Percentiles rank a stretch among this genome's conserved stretches.
Conservation (phyloP, 345 rosid genomes). For the Crucihimalaya himalaica region DNA sequence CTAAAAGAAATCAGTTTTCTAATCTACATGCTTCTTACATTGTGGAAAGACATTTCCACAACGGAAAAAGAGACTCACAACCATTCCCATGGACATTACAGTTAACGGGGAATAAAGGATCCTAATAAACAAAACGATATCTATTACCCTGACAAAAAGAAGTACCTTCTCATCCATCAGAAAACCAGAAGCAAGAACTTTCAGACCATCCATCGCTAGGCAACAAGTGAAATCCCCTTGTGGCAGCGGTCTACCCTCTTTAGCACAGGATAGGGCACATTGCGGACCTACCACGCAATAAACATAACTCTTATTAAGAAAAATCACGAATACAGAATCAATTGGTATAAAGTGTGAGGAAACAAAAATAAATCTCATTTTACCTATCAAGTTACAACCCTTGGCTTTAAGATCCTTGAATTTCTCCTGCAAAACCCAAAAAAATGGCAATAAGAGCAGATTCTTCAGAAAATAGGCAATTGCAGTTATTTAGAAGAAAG, state of each 20-base stretch:
- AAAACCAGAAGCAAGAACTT: conserved; percentile 90
- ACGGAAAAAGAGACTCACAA: background rate
- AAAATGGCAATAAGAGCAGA: conserved; percentile 9
- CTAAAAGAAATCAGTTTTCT: background rate
- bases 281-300: conserved; percentile 69
- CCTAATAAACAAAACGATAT: too few species aligned
- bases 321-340: background rate
- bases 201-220: conserved; percentile 91
- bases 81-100: too few species aligned
- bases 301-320: background rate
- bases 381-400: conserved; percentile 85
- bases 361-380: background rate
- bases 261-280: conserved; percentile 86
- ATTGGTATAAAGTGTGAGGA: background rate
- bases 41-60: background rate
- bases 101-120: too few species aligned
- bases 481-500: background rate
- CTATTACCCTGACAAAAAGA: background rate
- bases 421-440: conserved; percentile 65
- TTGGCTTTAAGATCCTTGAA: conserved; percentile 78
- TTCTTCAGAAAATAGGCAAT: background rate
- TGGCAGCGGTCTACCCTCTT: conserved; percentile 75
- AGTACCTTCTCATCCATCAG: conserved; percentile 80
- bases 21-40: conserved; percentile 14
- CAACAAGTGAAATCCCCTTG: conserved; percentile 82